Evolutionary conservation across 1,284 basidiomycete genomes (phyloP), one percentile per base, ranked within the genome.

Genomic region (Mycena citricolor): DNA sequence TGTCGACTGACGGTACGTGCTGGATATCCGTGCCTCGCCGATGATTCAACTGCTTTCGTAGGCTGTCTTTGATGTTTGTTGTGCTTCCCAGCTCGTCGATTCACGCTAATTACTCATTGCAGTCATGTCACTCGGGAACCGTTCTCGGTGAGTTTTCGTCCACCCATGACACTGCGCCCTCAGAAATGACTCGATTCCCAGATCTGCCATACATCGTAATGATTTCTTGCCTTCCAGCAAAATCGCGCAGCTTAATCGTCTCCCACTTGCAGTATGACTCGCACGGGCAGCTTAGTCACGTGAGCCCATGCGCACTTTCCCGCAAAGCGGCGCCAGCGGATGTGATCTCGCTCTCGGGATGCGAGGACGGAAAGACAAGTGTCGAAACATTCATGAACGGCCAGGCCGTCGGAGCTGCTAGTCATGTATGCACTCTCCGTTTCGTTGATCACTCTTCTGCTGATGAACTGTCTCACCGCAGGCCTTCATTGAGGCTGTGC

Each of bases 341-440:
- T 49, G 76, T 78, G 72, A 79, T 83, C 42, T 77, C 76, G 2
- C 87, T 81, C 66, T 79, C 82, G 17, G 88, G 84, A 5, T 92
- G 90, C 62, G 79, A 83, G 57, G 90, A 93, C 59, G 78, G 76
- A 30, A 83, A 91, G 63, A 90, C 83, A 1, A 86, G 76, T 52
- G 73, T 73, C 0, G 79, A 81, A 52, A 79, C 77, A 2, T 71
- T 74, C 36, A 59, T 66, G 8, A 67, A 66, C 21, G 76, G 74
- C 11, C 63, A 70, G 5, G 73, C 78, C 0, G 75, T 80, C 8
- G 90, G 90, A 3, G 87, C 86, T 4, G 90, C 89, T 83, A 80
- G 78, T 57, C 69, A 79, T 61, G 80, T 81, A 22, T 5, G 26
- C n/a, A 12, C 19, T 35, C 24, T 31, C 12, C 35, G 49, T 36